Conservation (phyloP, 2,329 filamentous ascomycete genomes). For the Macroventuria anomochaeta region DNA sequence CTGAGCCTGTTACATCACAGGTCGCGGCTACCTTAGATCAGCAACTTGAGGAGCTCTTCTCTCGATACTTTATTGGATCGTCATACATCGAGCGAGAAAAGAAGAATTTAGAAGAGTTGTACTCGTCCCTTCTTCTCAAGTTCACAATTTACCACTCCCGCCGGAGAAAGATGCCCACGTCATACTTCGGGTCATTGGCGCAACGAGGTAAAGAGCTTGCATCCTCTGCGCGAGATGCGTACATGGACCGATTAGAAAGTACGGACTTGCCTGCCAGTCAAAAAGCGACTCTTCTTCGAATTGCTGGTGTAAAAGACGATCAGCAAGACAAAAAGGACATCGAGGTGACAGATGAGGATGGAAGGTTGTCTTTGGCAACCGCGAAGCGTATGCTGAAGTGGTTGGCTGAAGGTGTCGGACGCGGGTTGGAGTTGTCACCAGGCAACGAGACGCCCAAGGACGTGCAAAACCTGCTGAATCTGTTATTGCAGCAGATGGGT, state of each 20-base stretch:
- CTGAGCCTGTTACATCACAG: constrained; percentile 86
- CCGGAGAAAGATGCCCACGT: constrained; percentile 85
- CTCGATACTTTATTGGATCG: constrained; percentile 69
- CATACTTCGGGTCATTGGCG: constrained; percentile 90
- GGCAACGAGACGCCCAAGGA: constrained; percentile 92
- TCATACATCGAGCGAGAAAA: constrained; percentile 71
- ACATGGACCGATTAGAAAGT: constrained; percentile 86
- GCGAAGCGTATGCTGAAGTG: constrained; percentile 99
- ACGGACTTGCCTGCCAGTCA: constrained; percentile 87
- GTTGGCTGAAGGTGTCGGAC: constrained; percentile 92
- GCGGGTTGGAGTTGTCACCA: constrained; percentile 88
- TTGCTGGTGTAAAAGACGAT: constrained; percentile 81
- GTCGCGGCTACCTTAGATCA: constrained; percentile 75
- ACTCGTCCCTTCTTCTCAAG: constrained; percentile 92
- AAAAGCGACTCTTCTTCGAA: constrained; percentile 85
- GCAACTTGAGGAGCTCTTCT: constrained; percentile 70
- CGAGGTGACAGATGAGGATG: constrained; percentile 89
- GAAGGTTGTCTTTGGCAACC: constrained; percentile 78
- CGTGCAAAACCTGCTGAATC: constrained; percentile 80
- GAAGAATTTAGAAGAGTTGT: constrained; percentile 76
- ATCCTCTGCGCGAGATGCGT: constrained; percentile 86
- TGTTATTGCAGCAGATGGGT: constrained; percentile 86
- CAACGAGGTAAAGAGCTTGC: constrained; percentile 90
- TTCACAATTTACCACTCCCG: constrained; percentile 94
- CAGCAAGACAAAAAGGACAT: constrained; percentile 82